Conservation (phyloP, 2,329 filamentous ascomycete genomes). For the Diaporthe humulicola region DNA sequence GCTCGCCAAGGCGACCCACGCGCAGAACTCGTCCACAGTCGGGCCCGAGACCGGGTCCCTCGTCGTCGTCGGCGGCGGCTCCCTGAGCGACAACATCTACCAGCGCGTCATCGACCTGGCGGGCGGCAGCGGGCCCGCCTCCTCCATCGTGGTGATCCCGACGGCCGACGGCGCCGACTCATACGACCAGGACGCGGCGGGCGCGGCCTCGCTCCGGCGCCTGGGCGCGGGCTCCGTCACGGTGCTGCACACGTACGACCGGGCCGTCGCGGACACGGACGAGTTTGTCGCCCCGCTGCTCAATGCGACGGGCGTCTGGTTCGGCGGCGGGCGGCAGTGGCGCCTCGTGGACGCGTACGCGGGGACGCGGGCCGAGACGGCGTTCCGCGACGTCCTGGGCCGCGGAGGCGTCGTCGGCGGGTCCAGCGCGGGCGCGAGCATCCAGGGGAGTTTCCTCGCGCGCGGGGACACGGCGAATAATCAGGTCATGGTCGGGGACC, state of each 20-base stretch:
- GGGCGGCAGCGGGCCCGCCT: constrained; percentile 43
- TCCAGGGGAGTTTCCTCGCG: constrained; percentile 50
- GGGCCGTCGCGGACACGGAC: constrained; percentile 48
- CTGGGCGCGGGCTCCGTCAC: constrained; percentile 48
- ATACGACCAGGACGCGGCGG: constrained; percentile 46
- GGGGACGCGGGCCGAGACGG: constrained; percentile 47
- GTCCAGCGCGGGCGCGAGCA: constrained; percentile 48
- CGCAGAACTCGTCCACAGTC: constrained; percentile 37
- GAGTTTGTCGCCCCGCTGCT: constrained; percentile 47
- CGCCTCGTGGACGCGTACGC: constrained; percentile 51
- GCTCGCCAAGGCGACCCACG: neutral
- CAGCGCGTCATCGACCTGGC: constrained; percentile 48
- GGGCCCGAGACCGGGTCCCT: constrained; percentile 48
- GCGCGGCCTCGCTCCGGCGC: constrained; percentile 45
- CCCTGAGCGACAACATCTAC: constrained; percentile 48
- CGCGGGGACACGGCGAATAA: constrained; percentile 50
- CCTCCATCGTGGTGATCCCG: constrained; percentile 48
- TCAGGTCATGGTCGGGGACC: constrained; percentile 49
- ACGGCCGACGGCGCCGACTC: constrained; percentile 47
- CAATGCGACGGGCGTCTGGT: constrained; percentile 47
- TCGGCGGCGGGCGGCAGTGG: constrained; percentile 51
- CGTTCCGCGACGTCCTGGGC: constrained; percentile 47
- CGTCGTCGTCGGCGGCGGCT: constrained; percentile 49
- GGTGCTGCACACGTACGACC: constrained; percentile 50
- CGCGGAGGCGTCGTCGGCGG: constrained; percentile 48